Evolutionary conservation across 108 stramenopile species (phyloP), one percentile per base, ranked within the genome.

Genomic region (Pseudonitzschia multiseries): DNA sequence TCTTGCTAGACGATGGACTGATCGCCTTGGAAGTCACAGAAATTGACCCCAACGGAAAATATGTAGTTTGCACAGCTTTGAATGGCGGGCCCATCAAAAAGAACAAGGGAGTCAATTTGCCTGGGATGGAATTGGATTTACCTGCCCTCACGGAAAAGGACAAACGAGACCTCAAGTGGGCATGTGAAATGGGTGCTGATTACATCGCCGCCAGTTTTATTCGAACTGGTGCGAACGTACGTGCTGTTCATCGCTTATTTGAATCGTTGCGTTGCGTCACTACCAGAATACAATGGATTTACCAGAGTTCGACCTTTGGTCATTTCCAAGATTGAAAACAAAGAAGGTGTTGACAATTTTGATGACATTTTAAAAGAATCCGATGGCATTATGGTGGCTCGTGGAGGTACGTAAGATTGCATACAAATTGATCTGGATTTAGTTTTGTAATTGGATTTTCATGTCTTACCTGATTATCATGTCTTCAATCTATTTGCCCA

Each of bases 311-410:
- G 85, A 28, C 91, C 93, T 8, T 66, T 86, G 36, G 89, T 97
- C 41, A 90, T 97, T 59, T 76, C 83, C 62, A 97, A 97, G 79
- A 95, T 97, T 80, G 96, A 97, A 85, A 91, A 80, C 63, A 91
- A 88, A 76, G 93, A 92, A 69, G 94, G 94, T 4, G 87, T 94
- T 24, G 80, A 89, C 65, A 86, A 94, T 74, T 92, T 94, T 80
- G 84, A 87, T 68, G 90, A 87, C 64, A 90, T 94, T 69, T 68
- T 94, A 48, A 57, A 74, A 44, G 90, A 88, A 71, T 78, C 78
- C 13, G 93, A 94, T 78, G 90, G 89, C n/a, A 89, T 94, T 69
- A 94, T 94, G 93, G 90, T 94, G n/a, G 93, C 93, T 24, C 72
- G 93, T 52, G 88, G 89, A 52, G 93, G 91, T 76, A 74, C 18